Evolutionary conservation across 1,284 basidiomycete genomes (phyloP).

Genomic region (Cryptococcus wingfieldii): DNA sequence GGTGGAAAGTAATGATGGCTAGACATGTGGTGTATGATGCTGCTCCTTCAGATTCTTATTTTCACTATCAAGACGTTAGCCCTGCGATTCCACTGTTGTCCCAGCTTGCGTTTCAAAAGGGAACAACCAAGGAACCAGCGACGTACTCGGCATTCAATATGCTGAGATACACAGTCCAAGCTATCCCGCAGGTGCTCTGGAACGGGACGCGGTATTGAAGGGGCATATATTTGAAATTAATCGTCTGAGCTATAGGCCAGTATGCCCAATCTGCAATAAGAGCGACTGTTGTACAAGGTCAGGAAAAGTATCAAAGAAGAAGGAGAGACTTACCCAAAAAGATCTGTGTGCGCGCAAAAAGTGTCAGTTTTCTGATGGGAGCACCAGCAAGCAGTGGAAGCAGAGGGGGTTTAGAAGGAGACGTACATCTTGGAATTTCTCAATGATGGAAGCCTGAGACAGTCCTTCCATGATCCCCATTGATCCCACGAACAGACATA

Average conservation of each 20-base stretch:
- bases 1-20: too few species aligned
- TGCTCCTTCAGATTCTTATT: too few species aligned
- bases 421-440: conserved; percentile 59
- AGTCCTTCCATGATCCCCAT: conserved; percentile 87
- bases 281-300: conserved; percentile 51
- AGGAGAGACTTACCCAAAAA: conserved; percentile 19
- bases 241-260: conserved; percentile 72
- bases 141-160: conserved; percentile 48
- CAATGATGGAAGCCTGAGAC: conserved; percentile 56
- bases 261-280: conserved; percentile 87
- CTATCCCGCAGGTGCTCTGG: conserved; percentile 79
- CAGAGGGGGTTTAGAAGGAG: neutral
- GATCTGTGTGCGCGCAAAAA: conserved; percentile 15
- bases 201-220: conserved; percentile 82
- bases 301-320: neutral
- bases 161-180: conserved; percentile 81
- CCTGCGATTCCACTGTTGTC: too few species aligned
- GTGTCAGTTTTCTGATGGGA: neutral
- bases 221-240: conserved; percentile 92
- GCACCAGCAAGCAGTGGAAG: neutral
- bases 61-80: too few species aligned
- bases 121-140: neutral
- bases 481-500: conserved; percentile 69
- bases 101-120: neutral
- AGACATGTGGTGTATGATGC: too few species aligned